Evolutionary conservation across 2,329 filamentous ascomycete species (phyloP), one percentile per base, ranked within the genome.

Genomic region (Pseudohalonectria lignicola): DNA sequence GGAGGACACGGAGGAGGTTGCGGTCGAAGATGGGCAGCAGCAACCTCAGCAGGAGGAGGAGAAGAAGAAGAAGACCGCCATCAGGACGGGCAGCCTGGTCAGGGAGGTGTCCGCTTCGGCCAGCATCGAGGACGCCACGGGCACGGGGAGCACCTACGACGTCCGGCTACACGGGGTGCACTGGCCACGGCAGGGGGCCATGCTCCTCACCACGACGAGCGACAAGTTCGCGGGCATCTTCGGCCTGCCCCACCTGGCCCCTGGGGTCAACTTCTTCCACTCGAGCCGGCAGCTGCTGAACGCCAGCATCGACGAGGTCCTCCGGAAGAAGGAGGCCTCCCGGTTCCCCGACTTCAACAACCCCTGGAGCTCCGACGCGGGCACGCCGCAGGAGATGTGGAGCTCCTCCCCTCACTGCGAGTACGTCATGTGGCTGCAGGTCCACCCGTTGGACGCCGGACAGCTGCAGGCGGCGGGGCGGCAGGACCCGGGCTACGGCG

Each of bases 181-280:
- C 62, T 93, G 87, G 68, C 79, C 82, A 28, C 71, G 74, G n/a
- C 75, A 82, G 44, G 92, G 92, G 2, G 74, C 78, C 12, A 75
- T 92, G 36, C 64, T 96, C 26, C 64, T 96, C 53, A 85, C 82
- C 2, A 95, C 90, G 1, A 90, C 87, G 34, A 95, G 87, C 57
- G 84, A 94, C 53, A 95, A 94, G 63, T 92, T 92, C 52, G 77
- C 82, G n/a, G 88, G 92, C 31, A 80, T 96, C 40, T 94, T 94
- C 55, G 83, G 80, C 3, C 64, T 96, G 34, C 88, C 92, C 19
- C 87, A 96, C 57, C 71, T 98, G 37, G 69, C 83, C 1, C 71
- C 85, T 0, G 58, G 64, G 16, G 53, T 63, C 4, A 64, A 74
- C 35, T 77, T 71, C 51, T 76, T 76, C 54, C 55, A 62, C 51